A percentile compares a stretch with the other conserved stretches of the same genome.
Conservation (phyloP, 345 rosid species). For the Populus euphratica region DNA sequence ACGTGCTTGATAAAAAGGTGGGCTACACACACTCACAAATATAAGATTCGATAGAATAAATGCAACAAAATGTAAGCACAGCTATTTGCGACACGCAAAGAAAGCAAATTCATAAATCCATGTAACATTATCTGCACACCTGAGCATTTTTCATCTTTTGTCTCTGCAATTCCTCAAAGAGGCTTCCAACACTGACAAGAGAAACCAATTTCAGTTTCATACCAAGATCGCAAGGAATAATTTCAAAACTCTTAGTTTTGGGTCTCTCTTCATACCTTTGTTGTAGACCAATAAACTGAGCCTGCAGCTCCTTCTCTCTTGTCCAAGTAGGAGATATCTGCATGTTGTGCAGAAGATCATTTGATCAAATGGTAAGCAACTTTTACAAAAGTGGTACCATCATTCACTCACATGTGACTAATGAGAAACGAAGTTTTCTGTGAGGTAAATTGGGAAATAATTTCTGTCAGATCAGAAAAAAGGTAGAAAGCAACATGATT, state of each 20-base stretch:
- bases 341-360: slow-evolving; percentile 20
- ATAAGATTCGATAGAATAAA: not conserved
- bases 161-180: slow-evolving; percentile 76
- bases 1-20: not conserved
- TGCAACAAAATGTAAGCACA: not conserved
- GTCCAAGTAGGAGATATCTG: slow-evolving; percentile 54
- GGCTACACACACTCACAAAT: not conserved
- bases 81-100: not conserved
- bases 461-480: not conserved
- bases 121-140: slow-evolving; percentile 38
- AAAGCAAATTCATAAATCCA: not conserved
- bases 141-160: slow-evolving; percentile 62
- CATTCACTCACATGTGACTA: too few relatives aligned
- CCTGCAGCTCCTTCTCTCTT: slow-evolving; percentile 73
- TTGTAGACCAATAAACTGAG: slow-evolving; percentile 62
- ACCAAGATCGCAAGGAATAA: not conserved
- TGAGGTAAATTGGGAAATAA: not conserved
- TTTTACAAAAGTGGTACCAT: not conserved
- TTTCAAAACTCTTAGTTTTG: not conserved
- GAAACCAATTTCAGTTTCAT: slow-evolving; percentile 23
- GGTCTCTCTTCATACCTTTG: slow-evolving; percentile 54
- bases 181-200: slow-evolving; percentile 54
- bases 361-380: not conserved
- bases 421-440: not conserved
- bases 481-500: not conserved